Base-by-base conservation (phyloP, 1,284 basidiomycete species). In the Boletus smithii region DNA sequence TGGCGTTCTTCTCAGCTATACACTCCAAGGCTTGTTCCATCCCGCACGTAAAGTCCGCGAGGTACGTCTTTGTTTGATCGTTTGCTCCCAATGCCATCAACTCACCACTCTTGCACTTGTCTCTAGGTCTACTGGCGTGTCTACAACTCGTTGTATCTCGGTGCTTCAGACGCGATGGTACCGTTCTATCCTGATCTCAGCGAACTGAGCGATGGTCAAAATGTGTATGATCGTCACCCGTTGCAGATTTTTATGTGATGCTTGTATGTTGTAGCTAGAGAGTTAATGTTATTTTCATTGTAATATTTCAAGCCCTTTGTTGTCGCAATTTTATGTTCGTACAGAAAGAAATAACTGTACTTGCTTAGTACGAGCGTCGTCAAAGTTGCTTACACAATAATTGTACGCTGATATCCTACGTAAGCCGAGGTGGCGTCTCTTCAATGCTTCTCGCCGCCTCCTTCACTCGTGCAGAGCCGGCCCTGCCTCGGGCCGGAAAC, bases 1-100 rank as follows among this genome's bases (percentile, higher is more conserved):
- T 0, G 97, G 97, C 29, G 81, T 97, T 5, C 74, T 99, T 27
- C 74, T 99, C 55, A 89, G 87, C 63, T 95, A 97, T 64, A 83
- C 88, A 26, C 72, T 95, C n/a, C 91, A 95, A 67, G 94, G 94
- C 2, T 69, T 97, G 48, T 95, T 92, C 80, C 94, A 97, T 62
- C 95, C 95, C 0, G 95, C 97, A 4, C 77, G 97, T 49, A 95
- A 95, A 67, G 97, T 99, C 14, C 80, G 95, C 47, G 97, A 99
- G 74, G 92, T 89, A 45, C n/a, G 66, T 62, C 14, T 3, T 29
- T 24, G 4, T 5, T 36, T 8, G 4, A 41, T 27, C 0, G 61
- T 54, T 64, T 30, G 16, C 4, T 35, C 32, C 13, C 39, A 30
- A 18, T 11, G 9, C 2, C 1, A 17, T 29, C 39, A n/a, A 24